Evolutionary conservation across 1,139 yeast species (phyloP).

Genomic region (Debaryomycetaceae sp.): DNA sequence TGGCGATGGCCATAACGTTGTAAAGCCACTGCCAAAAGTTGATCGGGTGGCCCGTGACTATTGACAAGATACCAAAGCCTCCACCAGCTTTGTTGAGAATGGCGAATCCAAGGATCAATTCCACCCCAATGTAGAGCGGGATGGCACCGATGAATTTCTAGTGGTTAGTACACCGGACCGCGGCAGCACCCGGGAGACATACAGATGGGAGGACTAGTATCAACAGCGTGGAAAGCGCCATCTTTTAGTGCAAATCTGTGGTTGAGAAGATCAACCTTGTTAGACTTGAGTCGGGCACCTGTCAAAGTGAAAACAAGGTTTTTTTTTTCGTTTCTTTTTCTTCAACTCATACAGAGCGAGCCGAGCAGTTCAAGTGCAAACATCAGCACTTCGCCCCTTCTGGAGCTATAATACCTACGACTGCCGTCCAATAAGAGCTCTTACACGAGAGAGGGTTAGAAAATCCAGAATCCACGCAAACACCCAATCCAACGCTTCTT

Average conservation of each 20-base stretch:
- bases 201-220: conserved; percentile 23
- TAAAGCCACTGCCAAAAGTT: conserved; percentile 80
- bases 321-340: too few species aligned
- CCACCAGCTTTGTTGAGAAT: conserved; percentile 89
- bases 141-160: conserved; percentile 55
- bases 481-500: neutral
- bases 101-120: conserved; percentile 71
- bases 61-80: conserved; percentile 76
- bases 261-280: neutral
- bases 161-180: conserved; percentile 10
- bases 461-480: neutral
- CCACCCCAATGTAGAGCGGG: conserved; percentile 87
- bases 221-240: conserved; percentile 14
- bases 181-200: conserved; percentile 13
- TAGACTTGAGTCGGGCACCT: too few species aligned
- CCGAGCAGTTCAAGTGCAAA: too few species aligned
- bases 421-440: too few species aligned
- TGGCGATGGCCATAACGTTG: conserved; percentile 60
- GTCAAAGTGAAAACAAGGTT: too few species aligned
- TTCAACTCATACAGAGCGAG: too few species aligned
- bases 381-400: too few species aligned
- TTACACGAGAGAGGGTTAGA: too few species aligned
- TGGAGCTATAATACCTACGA: too few species aligned
- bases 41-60: conserved; percentile 86
- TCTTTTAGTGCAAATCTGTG: conserved; percentile 5